Conservation (phyloP, 2,329 filamentous ascomycete genomes). For the Neofusicoccum cordaticola region DNA sequence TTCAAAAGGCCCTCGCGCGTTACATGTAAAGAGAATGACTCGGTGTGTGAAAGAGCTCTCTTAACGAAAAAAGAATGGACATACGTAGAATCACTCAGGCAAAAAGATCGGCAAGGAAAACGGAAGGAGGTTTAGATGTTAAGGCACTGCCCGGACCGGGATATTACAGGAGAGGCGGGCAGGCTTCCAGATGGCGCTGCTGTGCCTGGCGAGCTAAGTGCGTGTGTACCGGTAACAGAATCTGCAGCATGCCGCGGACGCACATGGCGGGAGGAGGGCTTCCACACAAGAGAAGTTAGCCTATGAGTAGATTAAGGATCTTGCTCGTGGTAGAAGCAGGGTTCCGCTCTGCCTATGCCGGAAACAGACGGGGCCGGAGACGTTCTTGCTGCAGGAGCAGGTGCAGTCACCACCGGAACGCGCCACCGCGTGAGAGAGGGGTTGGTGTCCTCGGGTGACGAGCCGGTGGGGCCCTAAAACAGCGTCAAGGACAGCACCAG, state of each 20-base stretch:
- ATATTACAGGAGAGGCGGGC: conserved; percentile 3
- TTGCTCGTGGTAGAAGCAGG: neutral
- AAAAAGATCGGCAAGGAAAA: neutral
- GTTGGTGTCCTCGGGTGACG: neutral
- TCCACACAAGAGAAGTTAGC: neutral
- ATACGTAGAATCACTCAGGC: neutral
- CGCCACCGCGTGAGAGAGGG: conserved; percentile 1
- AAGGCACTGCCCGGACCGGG: neutral
- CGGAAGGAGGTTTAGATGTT: neutral
- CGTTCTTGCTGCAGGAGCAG: neutral
- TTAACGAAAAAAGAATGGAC: neutral
- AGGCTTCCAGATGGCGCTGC: neutral
- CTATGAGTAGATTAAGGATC: neutral
- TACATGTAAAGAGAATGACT: neutral
- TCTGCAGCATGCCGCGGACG: neutral
- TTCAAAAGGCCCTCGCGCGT: neutral
- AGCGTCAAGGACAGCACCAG: neutral
- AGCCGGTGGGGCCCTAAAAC: neutral
- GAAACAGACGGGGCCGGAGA: neutral
- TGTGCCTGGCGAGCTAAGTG: conserved; percentile 8
- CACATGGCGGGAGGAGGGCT: neutral
- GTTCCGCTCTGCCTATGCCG: neutral
- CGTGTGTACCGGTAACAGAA: neutral
- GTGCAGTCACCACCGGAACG: neutral
- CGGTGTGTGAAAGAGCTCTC: neutral